Conservation (phyloP, 495 filamentous ascomycete genomes). For the Hypoxylon rickii region DNA sequence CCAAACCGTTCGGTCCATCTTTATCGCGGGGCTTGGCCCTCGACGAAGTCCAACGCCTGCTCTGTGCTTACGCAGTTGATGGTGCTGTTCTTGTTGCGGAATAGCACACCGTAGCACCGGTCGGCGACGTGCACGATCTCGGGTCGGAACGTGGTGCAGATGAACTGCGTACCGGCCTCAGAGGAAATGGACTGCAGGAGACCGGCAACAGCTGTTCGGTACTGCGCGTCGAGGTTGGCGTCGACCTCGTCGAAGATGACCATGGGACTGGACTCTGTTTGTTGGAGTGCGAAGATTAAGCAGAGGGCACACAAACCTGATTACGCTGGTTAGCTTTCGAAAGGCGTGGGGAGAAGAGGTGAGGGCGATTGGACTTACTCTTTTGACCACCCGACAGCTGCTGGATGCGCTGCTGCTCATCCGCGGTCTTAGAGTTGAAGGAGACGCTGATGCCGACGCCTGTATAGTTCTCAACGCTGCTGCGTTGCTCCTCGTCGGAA, state of each 20-base stretch:
- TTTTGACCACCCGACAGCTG: conserved; percentile 98
- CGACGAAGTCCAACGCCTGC: conserved; percentile 90
- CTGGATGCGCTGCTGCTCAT: conserved; percentile 97
- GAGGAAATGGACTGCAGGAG: conserved; percentile 79
- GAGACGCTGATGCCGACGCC: conserved; percentile 98
- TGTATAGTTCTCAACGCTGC: conserved; percentile 91
- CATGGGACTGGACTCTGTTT: conserved; percentile 95
- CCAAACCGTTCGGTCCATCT: background rate
- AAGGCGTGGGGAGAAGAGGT: background rate
- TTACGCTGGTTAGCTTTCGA: conserved; percentile 29
- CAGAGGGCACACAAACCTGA: conserved; percentile 90
- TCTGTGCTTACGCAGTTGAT: conserved; percentile 88
- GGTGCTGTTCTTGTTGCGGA: conserved; percentile 88
- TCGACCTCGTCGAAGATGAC: conserved; percentile 99
- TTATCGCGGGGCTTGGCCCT: conserved; percentile 61
- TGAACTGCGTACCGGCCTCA: conserved; percentile 68
- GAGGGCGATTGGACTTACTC: conserved; percentile 60
- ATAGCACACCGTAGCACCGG: conserved; percentile 96
- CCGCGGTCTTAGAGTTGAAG: conserved; percentile 93
- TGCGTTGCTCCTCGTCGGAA: conserved; percentile 66
- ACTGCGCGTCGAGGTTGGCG: conserved; percentile 96
- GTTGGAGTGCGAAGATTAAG: conserved; percentile 97
- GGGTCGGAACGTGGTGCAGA: conserved; percentile 93
- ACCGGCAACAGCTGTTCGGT: conserved; percentile 88
- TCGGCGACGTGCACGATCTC: conserved; percentile 95